A percentile compares a stretch with the other conserved stretches of the same genome.
phyloP scores from a whole-genome alignment of 202 grass and related monocot genomes.

The Carex sylvatica region DNA sequence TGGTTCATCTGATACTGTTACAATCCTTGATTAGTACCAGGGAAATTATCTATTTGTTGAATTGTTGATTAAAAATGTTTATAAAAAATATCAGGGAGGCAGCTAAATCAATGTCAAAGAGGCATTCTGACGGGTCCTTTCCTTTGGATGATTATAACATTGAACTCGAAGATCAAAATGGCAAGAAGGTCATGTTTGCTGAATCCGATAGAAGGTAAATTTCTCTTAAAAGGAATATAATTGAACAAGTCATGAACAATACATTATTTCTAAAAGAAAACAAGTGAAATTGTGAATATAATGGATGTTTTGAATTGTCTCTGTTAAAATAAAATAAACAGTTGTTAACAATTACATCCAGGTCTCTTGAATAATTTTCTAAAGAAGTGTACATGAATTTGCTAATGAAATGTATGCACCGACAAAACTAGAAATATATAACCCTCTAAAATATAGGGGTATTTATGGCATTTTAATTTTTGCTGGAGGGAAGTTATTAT shows the following conservation, averaged over 20 bases:
- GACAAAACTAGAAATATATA: background rate
- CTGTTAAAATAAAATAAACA: background rate
- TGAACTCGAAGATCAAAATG: conserved; percentile 93
- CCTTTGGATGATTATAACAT: conserved; percentile 74
- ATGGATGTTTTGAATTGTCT: background rate
- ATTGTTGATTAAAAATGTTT: background rate
- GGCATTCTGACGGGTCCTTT: conserved; percentile 84
- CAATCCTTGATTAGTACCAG: background rate
- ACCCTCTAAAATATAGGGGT: background rate
- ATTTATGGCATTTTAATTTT: background rate
- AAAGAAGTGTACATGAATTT: background rate
- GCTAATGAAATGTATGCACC: background rate
- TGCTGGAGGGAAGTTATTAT: background rate
- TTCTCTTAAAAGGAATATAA: background rate
- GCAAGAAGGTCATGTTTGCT: conserved; percentile 83
- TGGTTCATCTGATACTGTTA: background rate
- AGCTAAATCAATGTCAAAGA: conserved; percentile 68
- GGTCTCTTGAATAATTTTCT: background rate
- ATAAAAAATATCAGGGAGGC: conserved; percentile 46
- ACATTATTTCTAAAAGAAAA: background rate
- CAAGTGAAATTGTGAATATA: background rate
- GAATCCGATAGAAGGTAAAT: conserved; percentile 75
- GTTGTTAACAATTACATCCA: background rate
- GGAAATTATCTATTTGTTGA: background rate
- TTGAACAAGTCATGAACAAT: background rate